A percentile compares a stretch with the other conserved stretches of the same genome.
Evolutionary conservation across 2,329 filamentous ascomycete species (phyloP).

Genomic region (Colletotrichum destructivum): DNA sequence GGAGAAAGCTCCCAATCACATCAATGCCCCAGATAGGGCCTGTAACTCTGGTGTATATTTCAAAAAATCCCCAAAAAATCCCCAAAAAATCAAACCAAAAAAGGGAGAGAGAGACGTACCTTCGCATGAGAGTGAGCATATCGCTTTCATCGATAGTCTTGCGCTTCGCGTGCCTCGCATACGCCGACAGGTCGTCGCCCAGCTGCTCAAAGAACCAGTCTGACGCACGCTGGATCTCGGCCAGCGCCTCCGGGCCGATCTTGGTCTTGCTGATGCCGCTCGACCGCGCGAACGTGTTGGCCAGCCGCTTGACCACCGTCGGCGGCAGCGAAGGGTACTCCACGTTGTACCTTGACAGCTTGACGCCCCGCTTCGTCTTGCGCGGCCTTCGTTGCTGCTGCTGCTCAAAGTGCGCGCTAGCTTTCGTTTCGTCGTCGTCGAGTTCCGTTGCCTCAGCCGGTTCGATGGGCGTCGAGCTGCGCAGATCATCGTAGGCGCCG

Average conservation of each 20-base stretch:
- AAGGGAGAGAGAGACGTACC: constrained; percentile 67
- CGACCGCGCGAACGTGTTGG: constrained; percentile 78
- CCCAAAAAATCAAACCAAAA: too few species aligned
- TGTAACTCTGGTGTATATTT: constrained; percentile 25
- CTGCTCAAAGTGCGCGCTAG: constrained; percentile 30
- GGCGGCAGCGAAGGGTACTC: constrained; percentile 82
- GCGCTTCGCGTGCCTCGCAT: constrained; percentile 84
- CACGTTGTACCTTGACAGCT: constrained; percentile 80
- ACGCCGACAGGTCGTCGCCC: constrained; percentile 83
- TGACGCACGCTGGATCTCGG: constrained; percentile 83
- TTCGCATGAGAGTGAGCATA: constrained; percentile 84
- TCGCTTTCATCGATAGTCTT: constrained; percentile 91
- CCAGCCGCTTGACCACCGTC: constrained; percentile 80
- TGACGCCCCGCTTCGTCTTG: constrained; percentile 62
- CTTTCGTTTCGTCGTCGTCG: constrained; percentile 41
- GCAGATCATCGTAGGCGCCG: constrained; percentile 24
- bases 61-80: too few species aligned
- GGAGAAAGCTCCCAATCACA: constrained; percentile 17
- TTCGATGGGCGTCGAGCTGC: constrained; percentile 47
- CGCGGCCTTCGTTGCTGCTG: constrained; percentile 40
- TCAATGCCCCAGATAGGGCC: constrained; percentile 28
- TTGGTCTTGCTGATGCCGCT: constrained; percentile 77
- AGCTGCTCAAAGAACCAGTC: constrained; percentile 95
- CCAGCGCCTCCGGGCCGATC: constrained; percentile 80
- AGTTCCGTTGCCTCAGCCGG: constrained; percentile 12